These are phyloP conservation scores for Chaetomium globosum DNA, from an alignment of 2,329 filamentous ascomycete species.

Conservation along the genomic window DNA sequence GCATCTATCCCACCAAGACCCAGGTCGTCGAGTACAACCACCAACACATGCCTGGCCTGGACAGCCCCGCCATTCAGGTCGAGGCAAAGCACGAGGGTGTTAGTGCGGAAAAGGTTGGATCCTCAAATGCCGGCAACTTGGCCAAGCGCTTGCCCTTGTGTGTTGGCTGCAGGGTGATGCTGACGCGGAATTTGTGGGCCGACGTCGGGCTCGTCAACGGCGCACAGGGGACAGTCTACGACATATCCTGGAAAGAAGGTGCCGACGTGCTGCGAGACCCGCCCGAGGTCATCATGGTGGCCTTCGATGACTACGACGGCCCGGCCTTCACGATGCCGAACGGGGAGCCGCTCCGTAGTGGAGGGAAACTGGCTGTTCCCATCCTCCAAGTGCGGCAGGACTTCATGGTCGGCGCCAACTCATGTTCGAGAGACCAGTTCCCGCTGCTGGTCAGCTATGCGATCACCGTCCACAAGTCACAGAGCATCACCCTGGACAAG, in stretches of 20 bases:
- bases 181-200: slow-evolving; percentile 20
- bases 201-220: slow-evolving; percentile 23
- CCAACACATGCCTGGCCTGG: slow-evolving; percentile 14
- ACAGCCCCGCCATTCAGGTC: slow-evolving; percentile 12
- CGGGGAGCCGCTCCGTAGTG: slow-evolving; percentile 10
- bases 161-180: slow-evolving; percentile 21
- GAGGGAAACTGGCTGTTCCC: slow-evolving; percentile 9
- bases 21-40: slow-evolving; percentile 17
- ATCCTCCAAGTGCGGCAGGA: slow-evolving; percentile 15
- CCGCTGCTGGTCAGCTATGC: slow-evolving; percentile 16
- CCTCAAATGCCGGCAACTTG: slow-evolving; percentile 15
- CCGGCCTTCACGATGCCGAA: slow-evolving; percentile 13
- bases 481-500: slow-evolving; percentile 20
- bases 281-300: slow-evolving; percentile 20
- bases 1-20: slow-evolving; percentile 18
- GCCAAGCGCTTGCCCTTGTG: slow-evolving; percentile 15
- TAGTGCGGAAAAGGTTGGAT: slow-evolving; percentile 12
- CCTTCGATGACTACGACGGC: slow-evolving; percentile 17
- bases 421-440: slow-evolving; percentile 18
- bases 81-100: slow-evolving; percentile 16
- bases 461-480: slow-evolving; percentile 15
- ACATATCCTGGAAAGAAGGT: slow-evolving; percentile 16
- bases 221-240: slow-evolving; percentile 8
- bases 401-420: background rate
- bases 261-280: background rate